These are phyloP conservation scores for Leccinum griseonigrum DNA, from an alignment of 1,284 basidiomycete genomes.

Conservation along the genomic window DNA sequence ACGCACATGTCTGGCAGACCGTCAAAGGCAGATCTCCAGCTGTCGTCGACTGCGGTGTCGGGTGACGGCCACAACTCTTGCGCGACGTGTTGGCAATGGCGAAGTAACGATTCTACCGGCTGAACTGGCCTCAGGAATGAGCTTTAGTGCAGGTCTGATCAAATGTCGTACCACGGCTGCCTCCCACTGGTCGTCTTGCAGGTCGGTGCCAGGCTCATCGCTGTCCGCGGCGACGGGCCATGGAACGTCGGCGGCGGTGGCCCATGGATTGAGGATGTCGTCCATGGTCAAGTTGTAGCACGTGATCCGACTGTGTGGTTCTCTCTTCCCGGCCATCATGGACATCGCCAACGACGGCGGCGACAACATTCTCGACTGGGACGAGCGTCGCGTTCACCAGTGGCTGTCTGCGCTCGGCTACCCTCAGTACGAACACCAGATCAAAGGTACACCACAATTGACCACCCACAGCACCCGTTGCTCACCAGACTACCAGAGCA, in stretches of 20 bases:
- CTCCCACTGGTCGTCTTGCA: background rate
- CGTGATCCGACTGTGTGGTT: conserved; percentile 17
- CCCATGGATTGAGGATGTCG: conserved; percentile 65
- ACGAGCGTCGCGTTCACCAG: conserved; percentile 74
- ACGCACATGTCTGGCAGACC: conserved; percentile 59
- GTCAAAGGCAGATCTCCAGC: conserved; percentile 43
- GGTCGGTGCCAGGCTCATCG: background rate
- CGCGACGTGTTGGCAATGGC: conserved; percentile 38
- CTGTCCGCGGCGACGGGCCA: background rate
- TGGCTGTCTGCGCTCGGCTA: conserved; percentile 77
- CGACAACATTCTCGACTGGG: conserved; percentile 73
- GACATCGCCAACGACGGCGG: conserved; percentile 34
- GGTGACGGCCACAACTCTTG: conserved; percentile 46
- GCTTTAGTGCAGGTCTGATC: background rate
- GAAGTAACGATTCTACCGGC: conserved; percentile 61
- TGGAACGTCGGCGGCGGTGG: background rate
- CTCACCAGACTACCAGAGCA: conserved; percentile 59
- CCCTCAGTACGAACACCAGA: conserved; percentile 75
- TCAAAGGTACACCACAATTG: conserved; percentile 47
- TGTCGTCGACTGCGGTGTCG: conserved; percentile 24
- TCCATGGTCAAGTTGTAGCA: conserved; percentile 6
- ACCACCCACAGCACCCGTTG: background rate
- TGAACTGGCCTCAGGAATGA: conserved; percentile 34
- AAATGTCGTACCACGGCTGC: background rate
- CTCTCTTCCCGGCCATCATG: conserved; percentile 25